A percentile compares a stretch with the other conserved stretches of the same genome.
Conservation (phyloP, 306 rosid species). For the Lupinus albus region DNA sequence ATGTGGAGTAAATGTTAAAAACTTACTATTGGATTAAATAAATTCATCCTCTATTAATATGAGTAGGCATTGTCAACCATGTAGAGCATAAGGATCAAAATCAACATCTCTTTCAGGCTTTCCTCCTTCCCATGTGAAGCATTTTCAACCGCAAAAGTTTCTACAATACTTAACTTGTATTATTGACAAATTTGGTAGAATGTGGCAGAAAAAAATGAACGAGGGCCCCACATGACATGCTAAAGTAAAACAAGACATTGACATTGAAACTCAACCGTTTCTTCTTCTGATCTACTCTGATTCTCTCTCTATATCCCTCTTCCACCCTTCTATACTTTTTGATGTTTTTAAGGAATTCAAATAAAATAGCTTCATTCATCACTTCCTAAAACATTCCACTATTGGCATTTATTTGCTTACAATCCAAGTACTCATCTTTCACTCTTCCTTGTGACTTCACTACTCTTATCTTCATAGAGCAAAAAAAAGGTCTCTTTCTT, state of each 20-base stretch:
- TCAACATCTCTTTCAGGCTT: neutral
- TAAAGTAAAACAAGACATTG: constrained; percentile 27
- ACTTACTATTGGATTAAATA: too few relatives aligned
- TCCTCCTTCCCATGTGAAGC: constrained; percentile 38
- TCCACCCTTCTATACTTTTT: constrained; percentile 37
- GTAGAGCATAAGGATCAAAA: too few relatives aligned
- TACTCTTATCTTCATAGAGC: constrained; percentile 14
- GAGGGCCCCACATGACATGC: constrained; percentile 57
- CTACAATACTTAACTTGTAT: constrained; percentile 39
- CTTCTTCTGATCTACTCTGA: constrained; percentile 33
- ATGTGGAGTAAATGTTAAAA: too few relatives aligned
- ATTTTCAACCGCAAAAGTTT: constrained; percentile 55
- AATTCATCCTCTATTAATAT: too few relatives aligned
- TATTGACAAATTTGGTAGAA: constrained; percentile 57
- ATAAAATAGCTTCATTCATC: constrained; percentile 29
- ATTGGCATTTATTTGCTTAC: constrained; percentile 55
- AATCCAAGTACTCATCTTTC: constrained; percentile 57
- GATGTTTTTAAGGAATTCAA: constrained; percentile 35
- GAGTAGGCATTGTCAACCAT: too few relatives aligned
- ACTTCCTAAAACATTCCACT: constrained; percentile 42
- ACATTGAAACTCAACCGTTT: constrained; percentile 36
- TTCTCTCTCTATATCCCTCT: neutral
- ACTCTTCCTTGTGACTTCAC: constrained; percentile 55
- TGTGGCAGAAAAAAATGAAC: constrained; percentile 49
- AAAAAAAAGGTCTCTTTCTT: neutral